Conservation (phyloP, 345 rosid genomes). For the Ceriops decandra region DNA sequence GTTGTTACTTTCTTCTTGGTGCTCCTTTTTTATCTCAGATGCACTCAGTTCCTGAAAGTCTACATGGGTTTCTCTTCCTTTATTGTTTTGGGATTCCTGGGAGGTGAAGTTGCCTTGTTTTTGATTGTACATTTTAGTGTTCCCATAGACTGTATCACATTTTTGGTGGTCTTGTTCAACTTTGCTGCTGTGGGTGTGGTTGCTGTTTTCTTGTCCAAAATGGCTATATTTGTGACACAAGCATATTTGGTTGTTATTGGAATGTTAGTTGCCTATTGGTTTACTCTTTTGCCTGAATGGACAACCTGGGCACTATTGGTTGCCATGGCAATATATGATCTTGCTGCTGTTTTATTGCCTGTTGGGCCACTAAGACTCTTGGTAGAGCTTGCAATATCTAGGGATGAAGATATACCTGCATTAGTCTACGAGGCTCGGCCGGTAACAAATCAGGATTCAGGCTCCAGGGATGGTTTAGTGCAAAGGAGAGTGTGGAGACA, state of each 20-base stretch:
- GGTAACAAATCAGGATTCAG: constrained; percentile 41
- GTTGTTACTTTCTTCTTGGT: constrained; percentile 71
- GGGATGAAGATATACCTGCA: constrained; percentile 97
- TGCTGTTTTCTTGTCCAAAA: constrained; percentile 81
- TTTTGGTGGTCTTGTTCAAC: constrained; percentile 54
- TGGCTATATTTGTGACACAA: constrained; percentile 83
- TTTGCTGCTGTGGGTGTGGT: constrained; percentile 82
- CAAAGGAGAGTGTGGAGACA: constrained; percentile 85
- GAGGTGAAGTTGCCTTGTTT: constrained; percentile 66
- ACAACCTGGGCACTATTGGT: constrained; percentile 87
- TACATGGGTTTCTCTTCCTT: constrained; percentile 91
- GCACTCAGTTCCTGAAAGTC: constrained; percentile 61
- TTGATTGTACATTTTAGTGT: constrained; percentile 48
- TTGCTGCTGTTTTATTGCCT: constrained; percentile 92
- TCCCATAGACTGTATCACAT: constrained; percentile 65
- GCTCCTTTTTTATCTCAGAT: constrained; percentile 79
- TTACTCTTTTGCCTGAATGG: constrained; percentile 89
- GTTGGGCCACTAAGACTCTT: constrained; percentile 83
- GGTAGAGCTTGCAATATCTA: constrained; percentile 91
- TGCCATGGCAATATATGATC: constrained; percentile 78
- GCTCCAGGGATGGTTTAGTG: constrained; percentile 24
- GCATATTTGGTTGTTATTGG: constrained; percentile 81
- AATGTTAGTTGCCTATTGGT: constrained; percentile 86
- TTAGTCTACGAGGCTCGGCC: constrained; percentile 91
- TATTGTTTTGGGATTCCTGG: constrained; percentile 68